Percentiles rank a stretch among this genome's conserved stretches.
phyloP scores from a whole-genome alignment of 73 alveolate species.

The Paramecium tetraurelia region DNA sequence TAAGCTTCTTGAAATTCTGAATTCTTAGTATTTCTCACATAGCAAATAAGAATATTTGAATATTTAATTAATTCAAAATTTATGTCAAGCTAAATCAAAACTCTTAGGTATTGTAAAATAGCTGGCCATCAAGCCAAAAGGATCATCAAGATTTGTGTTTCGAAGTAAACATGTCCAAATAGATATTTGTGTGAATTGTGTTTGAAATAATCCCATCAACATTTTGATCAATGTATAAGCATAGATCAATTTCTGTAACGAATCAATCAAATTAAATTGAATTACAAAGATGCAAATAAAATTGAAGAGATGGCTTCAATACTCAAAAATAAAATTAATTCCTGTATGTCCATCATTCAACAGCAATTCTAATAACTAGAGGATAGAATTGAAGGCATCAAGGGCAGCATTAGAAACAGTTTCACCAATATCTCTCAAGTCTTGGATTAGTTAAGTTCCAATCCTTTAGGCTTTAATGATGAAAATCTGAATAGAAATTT shows the following conservation, averaged over 20 bases:
- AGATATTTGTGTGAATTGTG: constrained; percentile 1
- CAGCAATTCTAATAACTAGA: background rate
- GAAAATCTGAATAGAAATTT: background rate
- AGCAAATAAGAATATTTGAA: background rate
- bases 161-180: background rate
- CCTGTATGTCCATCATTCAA: background rate
- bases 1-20: too few relatives aligned
- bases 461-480: background rate
- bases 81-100: background rate
- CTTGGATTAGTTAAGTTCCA: background rate
- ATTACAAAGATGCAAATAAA: background rate
- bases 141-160: background rate
- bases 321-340: background rate
- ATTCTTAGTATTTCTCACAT: background rate
- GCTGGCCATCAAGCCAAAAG: background rate
- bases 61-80: background rate
- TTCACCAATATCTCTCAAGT: background rate
- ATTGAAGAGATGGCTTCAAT: background rate
- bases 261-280: background rate
- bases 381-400: background rate
- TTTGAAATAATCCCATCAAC: background rate
- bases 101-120: background rate
- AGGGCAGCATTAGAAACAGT: background rate
- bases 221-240: background rate
- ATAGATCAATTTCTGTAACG: background rate